Conservation (phyloP, 352 stramenopile genomes). For the Globisporangium barbulae region DNA sequence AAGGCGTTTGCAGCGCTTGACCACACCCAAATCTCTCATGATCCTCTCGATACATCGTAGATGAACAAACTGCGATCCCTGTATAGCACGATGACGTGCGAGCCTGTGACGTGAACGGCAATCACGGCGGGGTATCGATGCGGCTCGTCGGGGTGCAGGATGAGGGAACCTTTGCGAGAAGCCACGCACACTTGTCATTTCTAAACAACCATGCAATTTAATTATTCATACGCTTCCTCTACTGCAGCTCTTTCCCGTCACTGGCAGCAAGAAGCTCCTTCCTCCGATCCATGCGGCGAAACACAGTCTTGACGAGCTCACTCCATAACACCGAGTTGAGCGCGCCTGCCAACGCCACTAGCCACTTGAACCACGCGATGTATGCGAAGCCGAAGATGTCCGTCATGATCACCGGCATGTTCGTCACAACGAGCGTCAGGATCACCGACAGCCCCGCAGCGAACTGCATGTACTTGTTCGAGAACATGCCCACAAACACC, state of each 20-base stretch:
- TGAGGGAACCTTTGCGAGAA: too few species aligned
- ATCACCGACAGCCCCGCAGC: slow-evolving; percentile 4
- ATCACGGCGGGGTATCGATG: slow-evolving; percentile 56
- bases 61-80: slow-evolving; percentile 82
- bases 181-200: neutral
- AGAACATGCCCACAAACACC: slow-evolving; percentile 52
- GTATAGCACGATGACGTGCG: slow-evolving; percentile 67
- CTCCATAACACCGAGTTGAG: slow-evolving; percentile 10
- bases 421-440: slow-evolving; percentile 36
- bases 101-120: slow-evolving; percentile 56
- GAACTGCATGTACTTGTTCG: slow-evolving; percentile 56
- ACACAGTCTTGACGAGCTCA: neutral
- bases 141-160: slow-evolving; percentile 48
- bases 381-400: slow-evolving; percentile 44
- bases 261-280: neutral
- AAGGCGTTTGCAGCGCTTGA: too few species aligned
- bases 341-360: slow-evolving; percentile 20
- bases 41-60: slow-evolving; percentile 59
- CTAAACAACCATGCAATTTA: neutral
- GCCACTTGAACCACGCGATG: slow-evolving; percentile 37
- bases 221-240: neutral
- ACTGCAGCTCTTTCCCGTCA: neutral
- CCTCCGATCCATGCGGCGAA: neutral
- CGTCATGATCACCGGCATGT: slow-evolving; percentile 30
- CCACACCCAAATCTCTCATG: too few species aligned